phyloP scores from a whole-genome alignment of 768 basidiomycete species.

The Xerocomellus amylosporus region DNA sequence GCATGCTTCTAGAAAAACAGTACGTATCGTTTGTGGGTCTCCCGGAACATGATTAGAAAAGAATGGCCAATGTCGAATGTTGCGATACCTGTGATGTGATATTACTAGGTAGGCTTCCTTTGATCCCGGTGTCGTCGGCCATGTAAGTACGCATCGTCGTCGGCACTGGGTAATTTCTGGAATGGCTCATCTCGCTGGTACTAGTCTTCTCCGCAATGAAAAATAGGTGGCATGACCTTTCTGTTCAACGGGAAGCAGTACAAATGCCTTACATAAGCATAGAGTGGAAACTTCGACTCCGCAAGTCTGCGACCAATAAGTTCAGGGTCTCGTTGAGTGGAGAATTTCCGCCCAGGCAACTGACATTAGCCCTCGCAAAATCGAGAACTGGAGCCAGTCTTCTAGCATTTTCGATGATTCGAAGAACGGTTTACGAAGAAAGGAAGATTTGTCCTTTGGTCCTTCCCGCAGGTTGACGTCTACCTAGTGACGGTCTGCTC shows the following conservation, averaged over 20 bases:
- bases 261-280: conserved; percentile 18
- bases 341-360: conserved; percentile 6
- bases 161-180: neutral
- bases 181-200: too few relatives aligned
- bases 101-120: neutral
- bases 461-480: conserved; percentile 6
- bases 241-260: too few relatives aligned
- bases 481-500: conserved; percentile 4
- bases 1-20: conserved; percentile 11
- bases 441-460: conserved; percentile 14
- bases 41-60: neutral
- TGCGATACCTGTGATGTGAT: neutral
- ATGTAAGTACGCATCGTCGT: neutral
- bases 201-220: too few relatives aligned
- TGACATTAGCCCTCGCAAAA: conserved; percentile 17
- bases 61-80: neutral
- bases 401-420: conserved; percentile 10
- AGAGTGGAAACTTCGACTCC: neutral
- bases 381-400: conserved; percentile 15
- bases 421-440: conserved; percentile 23
- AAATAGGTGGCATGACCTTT: too few relatives aligned
- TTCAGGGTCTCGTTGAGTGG: neutral
- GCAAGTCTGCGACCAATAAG: too few relatives aligned
- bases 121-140: conserved; percentile 5
- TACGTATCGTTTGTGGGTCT: neutral